Evolutionary conservation across 106 monocot genomes (phyloP).

Genomic region (Dendrobium nobile): DNA sequence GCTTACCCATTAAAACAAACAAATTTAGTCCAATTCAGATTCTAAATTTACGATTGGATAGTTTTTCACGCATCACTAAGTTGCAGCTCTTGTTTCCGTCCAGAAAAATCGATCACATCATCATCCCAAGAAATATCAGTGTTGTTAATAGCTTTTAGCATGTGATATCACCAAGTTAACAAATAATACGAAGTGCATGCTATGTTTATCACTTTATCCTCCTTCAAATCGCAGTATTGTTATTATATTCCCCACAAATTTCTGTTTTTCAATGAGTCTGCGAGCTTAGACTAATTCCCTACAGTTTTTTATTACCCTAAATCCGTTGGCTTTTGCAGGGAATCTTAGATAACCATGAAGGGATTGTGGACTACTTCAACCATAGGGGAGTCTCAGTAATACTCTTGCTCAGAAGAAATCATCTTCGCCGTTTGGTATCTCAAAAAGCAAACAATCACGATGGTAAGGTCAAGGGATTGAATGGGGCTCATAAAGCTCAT

Average conservation of each 20-base stretch:
- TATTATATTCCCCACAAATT: background rate
- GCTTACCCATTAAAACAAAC: too few relatives aligned
- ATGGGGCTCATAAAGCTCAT: slow-evolving; percentile 77
- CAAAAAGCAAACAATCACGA: slow-evolving; percentile 57
- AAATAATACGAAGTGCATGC: too few relatives aligned
- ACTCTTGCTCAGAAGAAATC: slow-evolving; percentile 66
- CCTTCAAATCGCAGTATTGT: background rate
- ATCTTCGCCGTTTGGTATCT: slow-evolving; percentile 47
- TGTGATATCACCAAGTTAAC: too few relatives aligned
- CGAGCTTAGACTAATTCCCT: background rate
- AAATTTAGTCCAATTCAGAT: too few relatives aligned
- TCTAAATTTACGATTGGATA: too few relatives aligned
- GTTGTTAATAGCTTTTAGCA: too few relatives aligned
- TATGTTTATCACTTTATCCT: background rate
- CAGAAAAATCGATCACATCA: too few relatives aligned
- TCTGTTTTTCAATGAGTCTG: background rate
- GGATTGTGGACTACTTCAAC: slow-evolving; percentile 56
- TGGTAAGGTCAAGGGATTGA: slow-evolving; percentile 38
- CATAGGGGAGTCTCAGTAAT: slow-evolving; percentile 52
- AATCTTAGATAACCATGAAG: slow-evolving; percentile 38
- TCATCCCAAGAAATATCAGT: too few relatives aligned
- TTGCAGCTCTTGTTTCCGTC: too few relatives aligned
- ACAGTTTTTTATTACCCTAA: background rate
- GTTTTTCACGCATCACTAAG: too few relatives aligned
- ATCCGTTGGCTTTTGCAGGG: slow-evolving; percentile 32